These are phyloP conservation scores for Ambrosia trifida DNA, from an alignment of 129 eudicot genomes.

Conservation along the genomic window DNA sequence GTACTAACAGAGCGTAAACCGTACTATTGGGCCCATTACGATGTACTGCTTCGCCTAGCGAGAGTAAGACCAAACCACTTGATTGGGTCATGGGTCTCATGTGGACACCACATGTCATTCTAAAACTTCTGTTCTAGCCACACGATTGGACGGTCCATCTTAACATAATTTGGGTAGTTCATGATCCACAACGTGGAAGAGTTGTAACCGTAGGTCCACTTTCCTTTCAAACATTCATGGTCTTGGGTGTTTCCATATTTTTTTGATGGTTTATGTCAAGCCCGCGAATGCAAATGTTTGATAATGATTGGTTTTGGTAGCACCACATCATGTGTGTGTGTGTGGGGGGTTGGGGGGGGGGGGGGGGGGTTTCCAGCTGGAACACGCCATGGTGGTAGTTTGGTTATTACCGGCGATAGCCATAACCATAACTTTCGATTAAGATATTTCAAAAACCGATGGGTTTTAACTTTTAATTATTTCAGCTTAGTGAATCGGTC, in stretches of 20 bases:
- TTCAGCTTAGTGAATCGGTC: no score
- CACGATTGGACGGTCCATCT: background rate
- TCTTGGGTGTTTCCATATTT: background rate
- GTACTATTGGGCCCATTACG: background rate
- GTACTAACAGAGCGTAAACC: background rate
- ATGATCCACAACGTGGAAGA: conserved; percentile 10
- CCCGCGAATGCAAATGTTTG: no score
- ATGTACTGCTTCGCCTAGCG: background rate
- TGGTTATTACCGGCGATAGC: no score
- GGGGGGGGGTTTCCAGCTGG: no score
- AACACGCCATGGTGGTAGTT: no score
- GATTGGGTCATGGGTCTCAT: background rate
- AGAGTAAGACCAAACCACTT: background rate
- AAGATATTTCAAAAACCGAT: no score
- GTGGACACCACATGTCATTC: background rate
- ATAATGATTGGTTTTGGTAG: no score
- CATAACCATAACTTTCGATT: no score
- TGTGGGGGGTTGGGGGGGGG: no score
- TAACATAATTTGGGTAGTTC: background rate
- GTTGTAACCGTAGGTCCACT: background rate
- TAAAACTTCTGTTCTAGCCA: background rate
- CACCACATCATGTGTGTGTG: no score
- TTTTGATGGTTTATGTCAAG: background rate
- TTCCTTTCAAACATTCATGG: background rate
- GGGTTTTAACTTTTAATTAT: no score